Conservation (phyloP, 495 filamentous ascomycete genomes). For the Pseudomonodictys pantanalensis region DNA sequence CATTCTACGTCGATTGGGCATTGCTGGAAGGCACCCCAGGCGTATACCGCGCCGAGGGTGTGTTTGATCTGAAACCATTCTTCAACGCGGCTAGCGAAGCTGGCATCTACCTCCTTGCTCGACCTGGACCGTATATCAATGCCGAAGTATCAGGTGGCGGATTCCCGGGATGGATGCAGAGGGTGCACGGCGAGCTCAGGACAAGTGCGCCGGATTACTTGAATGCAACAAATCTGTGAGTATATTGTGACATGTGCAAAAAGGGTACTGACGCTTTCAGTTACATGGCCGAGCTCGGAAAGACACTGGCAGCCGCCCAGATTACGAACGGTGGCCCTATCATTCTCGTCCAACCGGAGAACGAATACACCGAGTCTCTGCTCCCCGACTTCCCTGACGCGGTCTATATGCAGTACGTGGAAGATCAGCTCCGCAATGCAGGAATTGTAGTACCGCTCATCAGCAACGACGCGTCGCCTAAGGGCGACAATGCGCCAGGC, state of each 20-base stretch:
- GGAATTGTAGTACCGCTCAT: constrained; percentile 74
- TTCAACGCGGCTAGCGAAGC: constrained; percentile 66
- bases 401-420: constrained; percentile 67
- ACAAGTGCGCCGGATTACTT: constrained; percentile 59
- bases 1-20: constrained; percentile 77
- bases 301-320: constrained; percentile 67
- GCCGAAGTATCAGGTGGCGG: constrained; percentile 63
- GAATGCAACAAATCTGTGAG: constrained; percentile 60
- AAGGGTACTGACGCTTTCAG: constrained; percentile 42
- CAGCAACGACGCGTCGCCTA: constrained; percentile 63
- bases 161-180: constrained; percentile 65
- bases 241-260: background rate
- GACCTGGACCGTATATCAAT: constrained; percentile 69
- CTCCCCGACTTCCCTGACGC: constrained; percentile 43
- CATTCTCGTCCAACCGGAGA: constrained; percentile 76
- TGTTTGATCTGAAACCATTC: constrained; percentile 67
- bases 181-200: constrained; percentile 59
- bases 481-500: constrained; percentile 64
- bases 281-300: constrained; percentile 42
- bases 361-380: constrained; percentile 63
- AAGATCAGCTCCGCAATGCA: constrained; percentile 63
- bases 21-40: constrained; percentile 72
- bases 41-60: constrained; percentile 63
- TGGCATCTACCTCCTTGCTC: constrained; percentile 72
- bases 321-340: constrained; percentile 78